Evolutionary conservation across 1,139 yeast species (phyloP).

Genomic region (Protomyces pachydermus): DNA sequence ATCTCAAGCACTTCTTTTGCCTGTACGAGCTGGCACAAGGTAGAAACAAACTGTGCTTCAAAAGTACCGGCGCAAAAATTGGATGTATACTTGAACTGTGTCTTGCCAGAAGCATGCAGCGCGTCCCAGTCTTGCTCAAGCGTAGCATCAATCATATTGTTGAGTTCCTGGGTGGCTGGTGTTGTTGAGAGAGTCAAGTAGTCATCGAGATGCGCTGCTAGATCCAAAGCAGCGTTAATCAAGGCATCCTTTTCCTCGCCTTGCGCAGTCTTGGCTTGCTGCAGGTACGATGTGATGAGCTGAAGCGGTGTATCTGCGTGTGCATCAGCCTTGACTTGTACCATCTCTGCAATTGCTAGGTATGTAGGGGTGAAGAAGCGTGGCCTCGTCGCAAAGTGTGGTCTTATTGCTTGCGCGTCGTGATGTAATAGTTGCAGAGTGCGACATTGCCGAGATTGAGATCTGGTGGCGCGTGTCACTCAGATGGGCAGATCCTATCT

Average conservation of each 20-base stretch:
- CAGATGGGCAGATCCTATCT: background rate
- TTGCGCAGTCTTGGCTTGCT: slow-evolving; percentile 18
- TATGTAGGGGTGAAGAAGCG: background rate
- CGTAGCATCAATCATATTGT: slow-evolving; percentile 22
- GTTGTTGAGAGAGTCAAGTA: slow-evolving; percentile 22
- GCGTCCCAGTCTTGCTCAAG: slow-evolving; percentile 24
- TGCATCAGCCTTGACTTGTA: slow-evolving; percentile 9
- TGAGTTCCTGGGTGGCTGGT: slow-evolving; percentile 6
- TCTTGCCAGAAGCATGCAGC: slow-evolving; percentile 15
- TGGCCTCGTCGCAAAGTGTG: too few species aligned
- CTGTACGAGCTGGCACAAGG: slow-evolving; percentile 15
- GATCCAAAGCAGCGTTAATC: slow-evolving; percentile 18
- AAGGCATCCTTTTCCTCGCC: slow-evolving; percentile 22
- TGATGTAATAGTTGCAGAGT: too few species aligned
- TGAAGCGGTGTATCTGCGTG: slow-evolving; percentile 25
- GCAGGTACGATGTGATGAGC: slow-evolving; percentile 11
- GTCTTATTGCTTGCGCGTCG: too few species aligned
- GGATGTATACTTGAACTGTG: slow-evolving; percentile 20
- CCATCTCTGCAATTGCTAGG: background rate
- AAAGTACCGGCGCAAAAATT: slow-evolving; percentile 27
- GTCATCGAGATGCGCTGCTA: slow-evolving; percentile 16
- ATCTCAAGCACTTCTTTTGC: slow-evolving; percentile 24
- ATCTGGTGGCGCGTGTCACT: background rate
- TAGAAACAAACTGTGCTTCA: slow-evolving; percentile 25
- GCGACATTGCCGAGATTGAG: background rate